These are phyloP conservation scores for Ceratocystis eucalypticola DNA, from an alignment of 2,329 filamentous ascomycete genomes.

Conservation along the genomic window DNA sequence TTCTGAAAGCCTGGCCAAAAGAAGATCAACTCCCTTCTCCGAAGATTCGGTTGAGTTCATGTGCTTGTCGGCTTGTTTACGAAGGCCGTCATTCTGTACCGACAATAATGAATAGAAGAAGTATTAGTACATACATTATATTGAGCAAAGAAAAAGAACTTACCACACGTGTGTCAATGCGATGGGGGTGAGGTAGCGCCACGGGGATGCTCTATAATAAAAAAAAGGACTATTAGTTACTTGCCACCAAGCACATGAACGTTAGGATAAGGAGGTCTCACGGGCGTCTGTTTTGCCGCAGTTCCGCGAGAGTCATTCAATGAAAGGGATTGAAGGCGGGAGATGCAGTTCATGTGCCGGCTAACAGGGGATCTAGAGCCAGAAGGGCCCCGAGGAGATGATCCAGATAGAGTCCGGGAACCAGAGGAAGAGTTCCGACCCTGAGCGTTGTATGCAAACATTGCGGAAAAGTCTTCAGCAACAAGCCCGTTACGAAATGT, in stretches of 20 bases:
- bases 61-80: conserved; percentile 7
- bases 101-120: neutral
- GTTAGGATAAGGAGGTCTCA: neutral
- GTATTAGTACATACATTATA: neutral
- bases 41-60: neutral
- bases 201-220: conserved; percentile 1
- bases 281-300: conserved; percentile 1
- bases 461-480: conserved; percentile 5
- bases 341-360: neutral
- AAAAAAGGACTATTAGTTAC: neutral
- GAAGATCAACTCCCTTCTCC: conserved; percentile 12
- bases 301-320: conserved; percentile 5
- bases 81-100: neutral
- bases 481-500: conserved; percentile 2
- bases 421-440: conserved; percentile 6
- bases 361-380: conserved; percentile 5
- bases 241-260: neutral
- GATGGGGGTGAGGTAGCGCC: conserved; percentile 1
- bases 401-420: neutral
- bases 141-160: neutral
- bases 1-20: conserved; percentile 60
- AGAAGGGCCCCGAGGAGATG: neutral
- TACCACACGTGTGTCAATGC: conserved; percentile 5
- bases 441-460: conserved; percentile 14
- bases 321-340: conserved; percentile 6